A percentile compares a stretch with the other conserved stretches of the same genome.
Conservation (phyloP, 2,329 filamentous ascomycete genomes). For the Fusarium sacchari region DNA sequence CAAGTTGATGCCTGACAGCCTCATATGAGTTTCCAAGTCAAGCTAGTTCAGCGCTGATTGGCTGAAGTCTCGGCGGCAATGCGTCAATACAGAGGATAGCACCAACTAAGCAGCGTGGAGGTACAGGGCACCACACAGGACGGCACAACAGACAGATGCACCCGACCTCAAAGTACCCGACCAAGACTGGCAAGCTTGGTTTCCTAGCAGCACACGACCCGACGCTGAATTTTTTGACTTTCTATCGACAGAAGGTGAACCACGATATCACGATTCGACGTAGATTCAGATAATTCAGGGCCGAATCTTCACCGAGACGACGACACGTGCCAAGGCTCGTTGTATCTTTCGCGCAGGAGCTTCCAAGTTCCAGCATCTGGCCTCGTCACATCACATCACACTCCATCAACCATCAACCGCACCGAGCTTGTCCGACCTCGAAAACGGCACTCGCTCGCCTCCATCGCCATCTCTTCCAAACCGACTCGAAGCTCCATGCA, state of each 20-base stretch:
- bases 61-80: slow-evolving; percentile 41
- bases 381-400: slow-evolving; percentile 27
- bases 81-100: slow-evolving; percentile 26
- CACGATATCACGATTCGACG: slow-evolving; percentile 9
- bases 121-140: slow-evolving; percentile 36
- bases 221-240: slow-evolving; percentile 13
- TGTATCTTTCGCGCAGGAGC: slow-evolving; percentile 24
- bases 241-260: not conserved
- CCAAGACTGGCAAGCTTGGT: slow-evolving; percentile 29
- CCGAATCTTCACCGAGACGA: slow-evolving; percentile 2
- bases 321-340: slow-evolving; percentile 27
- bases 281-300: not conserved
- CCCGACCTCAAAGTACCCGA: slow-evolving; percentile 18
- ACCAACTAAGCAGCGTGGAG: slow-evolving; percentile 29
- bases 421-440: slow-evolving; percentile 38
- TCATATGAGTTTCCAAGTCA: slow-evolving; percentile 16
- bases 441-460: slow-evolving; percentile 33
- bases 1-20: slow-evolving; percentile 45
- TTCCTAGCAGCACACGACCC: slow-evolving; percentile 27
- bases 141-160: slow-evolving; percentile 32
- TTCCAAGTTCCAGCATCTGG: slow-evolving; percentile 4
- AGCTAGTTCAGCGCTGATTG: slow-evolving; percentile 39
- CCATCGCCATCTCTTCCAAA: slow-evolving; percentile 28
- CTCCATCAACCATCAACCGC: slow-evolving; percentile 11
- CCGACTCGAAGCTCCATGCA: slow-evolving; percentile 50